A percentile compares a stretch with the other conserved stretches of the same genome.
phyloP scores from a whole-genome alignment of 2,329 filamentous ascomycete species.

The Bipolaris bicolor region DNA sequence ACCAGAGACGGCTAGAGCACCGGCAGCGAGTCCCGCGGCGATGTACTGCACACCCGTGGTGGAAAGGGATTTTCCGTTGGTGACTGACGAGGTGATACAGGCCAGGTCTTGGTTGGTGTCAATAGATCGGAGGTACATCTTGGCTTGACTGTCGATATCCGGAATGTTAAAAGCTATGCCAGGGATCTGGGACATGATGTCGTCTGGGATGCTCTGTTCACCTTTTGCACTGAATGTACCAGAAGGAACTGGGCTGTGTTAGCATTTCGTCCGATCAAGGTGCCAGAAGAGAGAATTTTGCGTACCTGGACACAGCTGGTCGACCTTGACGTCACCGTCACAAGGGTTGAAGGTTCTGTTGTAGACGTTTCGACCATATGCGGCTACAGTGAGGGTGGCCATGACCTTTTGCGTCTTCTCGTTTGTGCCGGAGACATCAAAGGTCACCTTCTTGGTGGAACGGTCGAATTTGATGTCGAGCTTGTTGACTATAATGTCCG shows the following conservation, averaged over 20 bases:
- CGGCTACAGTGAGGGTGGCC: slow-evolving; percentile 75
- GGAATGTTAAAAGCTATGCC: slow-evolving; percentile 88
- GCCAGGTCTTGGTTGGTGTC: slow-evolving; percentile 70
- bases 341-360: slow-evolving; percentile 84
- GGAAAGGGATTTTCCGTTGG: slow-evolving; percentile 83
- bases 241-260: slow-evolving; percentile 65
- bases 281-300: neutral
- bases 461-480: slow-evolving; percentile 82
- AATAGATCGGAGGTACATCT: slow-evolving; percentile 71
- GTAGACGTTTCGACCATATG: slow-evolving; percentile 85
- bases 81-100: slow-evolving; percentile 80
- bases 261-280: slow-evolving; percentile 6
- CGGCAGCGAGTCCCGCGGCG: slow-evolving; percentile 84
- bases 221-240: slow-evolving; percentile 77
- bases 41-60: slow-evolving; percentile 80
- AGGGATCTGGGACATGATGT: slow-evolving; percentile 78
- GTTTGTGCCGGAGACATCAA: slow-evolving; percentile 83
- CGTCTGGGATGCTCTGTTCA: slow-evolving; percentile 70
- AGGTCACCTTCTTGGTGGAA: slow-evolving; percentile 72
- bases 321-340: slow-evolving; percentile 67
- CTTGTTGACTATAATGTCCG: slow-evolving; percentile 71
- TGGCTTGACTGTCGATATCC: slow-evolving; percentile 86
- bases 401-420: slow-evolving; percentile 77
- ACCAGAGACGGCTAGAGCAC: slow-evolving; percentile 75
- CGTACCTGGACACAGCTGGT: slow-evolving; percentile 80